Base-by-base conservation (phyloP, 305 asterid species). In the Nicotiana rustica region DNA sequence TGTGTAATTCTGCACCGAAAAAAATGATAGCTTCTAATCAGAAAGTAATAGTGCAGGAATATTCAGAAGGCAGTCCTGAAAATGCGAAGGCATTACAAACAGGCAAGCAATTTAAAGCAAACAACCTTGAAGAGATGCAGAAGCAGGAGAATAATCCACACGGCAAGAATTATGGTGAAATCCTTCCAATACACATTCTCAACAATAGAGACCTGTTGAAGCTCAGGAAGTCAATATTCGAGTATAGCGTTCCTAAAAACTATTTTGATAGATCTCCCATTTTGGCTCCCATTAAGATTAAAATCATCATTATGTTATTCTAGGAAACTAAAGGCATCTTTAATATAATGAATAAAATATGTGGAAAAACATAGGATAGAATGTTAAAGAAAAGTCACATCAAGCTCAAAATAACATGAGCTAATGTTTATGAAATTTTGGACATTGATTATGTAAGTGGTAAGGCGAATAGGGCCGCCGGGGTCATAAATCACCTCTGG, bases 121-220 rank as follows among this genome's bases (percentile, higher is more conserved):
- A 25, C 29, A 88, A 91, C 96, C 92, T 90, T 93, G 85, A 85
- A 69, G 69, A 93, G 77, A 68, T 92, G 97, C 78, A 93, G 93
- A 18, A 82, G 31, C 10, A 90, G 89, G 81, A 92, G 82, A 80
- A 85, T 64, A 70, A 84, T 44, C 97, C 97, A 93, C 82, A 92
- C 93, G 35, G 87, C 85, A 78, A 87, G 18, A 59, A 93, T 95
- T 38, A 89, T 76, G 81, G 86, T 82, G 3, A 92, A 84, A 83
- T 93, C 95, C 85, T 85, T 92, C 97, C 96, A 92, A 89, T 67
- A 44, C 67, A 92, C 89, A 44, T 92, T 92, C 66, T 91, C 87
- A 56, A 91, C 79, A 70, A 91, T 21, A 8, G 94, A 81, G 71
- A 90, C 89, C 95, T 92, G 87, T 67, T n/a, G 82, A 31, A 75